Evolutionary conservation across 225 moss, liverwort and hornwort species (phyloP).

Genomic region (Bryum argenteum): DNA sequence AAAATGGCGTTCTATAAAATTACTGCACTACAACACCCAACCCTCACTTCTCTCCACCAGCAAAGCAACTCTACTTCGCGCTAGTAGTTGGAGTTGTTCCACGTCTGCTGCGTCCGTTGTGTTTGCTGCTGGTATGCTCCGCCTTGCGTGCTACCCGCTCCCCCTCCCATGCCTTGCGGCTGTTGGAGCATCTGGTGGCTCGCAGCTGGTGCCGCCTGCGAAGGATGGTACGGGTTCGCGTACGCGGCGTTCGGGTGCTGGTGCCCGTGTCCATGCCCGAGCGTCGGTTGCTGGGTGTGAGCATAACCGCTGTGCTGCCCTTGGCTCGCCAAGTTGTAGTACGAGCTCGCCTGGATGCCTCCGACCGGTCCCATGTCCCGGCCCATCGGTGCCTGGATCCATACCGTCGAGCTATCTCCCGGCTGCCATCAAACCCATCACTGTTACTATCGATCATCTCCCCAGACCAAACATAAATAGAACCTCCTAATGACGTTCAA

Average conservation of each 20-base stretch:
- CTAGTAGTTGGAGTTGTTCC: slow-evolving; percentile 79
- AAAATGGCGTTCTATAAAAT: slow-evolving; percentile 32
- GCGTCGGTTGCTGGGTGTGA: slow-evolving; percentile 77
- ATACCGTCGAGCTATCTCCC: slow-evolving; percentile 78
- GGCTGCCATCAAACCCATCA: slow-evolving; percentile 27
- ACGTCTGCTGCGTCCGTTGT: slow-evolving; percentile 86
- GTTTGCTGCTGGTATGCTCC: slow-evolving; percentile 88
- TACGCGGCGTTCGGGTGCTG: slow-evolving; percentile 70
- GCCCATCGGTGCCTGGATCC: slow-evolving; percentile 76
- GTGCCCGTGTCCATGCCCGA: slow-evolving; percentile 73
- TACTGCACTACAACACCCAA: slow-evolving; percentile 17
- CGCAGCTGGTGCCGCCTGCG: slow-evolving; percentile 77
- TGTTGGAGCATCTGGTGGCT: slow-evolving; percentile 94
- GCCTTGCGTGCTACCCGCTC: slow-evolving; percentile 58
- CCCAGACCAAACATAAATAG: too few species aligned
- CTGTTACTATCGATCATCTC: neutral
- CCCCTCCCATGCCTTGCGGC: slow-evolving; percentile 77
- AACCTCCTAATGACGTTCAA: neutral
- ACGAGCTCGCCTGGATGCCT: slow-evolving; percentile 89
- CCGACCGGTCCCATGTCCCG: slow-evolving; percentile 84
- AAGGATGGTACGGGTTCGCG: slow-evolving; percentile 83
- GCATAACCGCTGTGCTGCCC: slow-evolving; percentile 86
- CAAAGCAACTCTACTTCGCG: neutral
- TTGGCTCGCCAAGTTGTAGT: slow-evolving; percentile 85
- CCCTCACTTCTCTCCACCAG: neutral